These are phyloP conservation scores for Verticillium albo-atrum DNA, from an alignment of 2,329 filamentous ascomycete genomes.

Conservation along the genomic window DNA sequence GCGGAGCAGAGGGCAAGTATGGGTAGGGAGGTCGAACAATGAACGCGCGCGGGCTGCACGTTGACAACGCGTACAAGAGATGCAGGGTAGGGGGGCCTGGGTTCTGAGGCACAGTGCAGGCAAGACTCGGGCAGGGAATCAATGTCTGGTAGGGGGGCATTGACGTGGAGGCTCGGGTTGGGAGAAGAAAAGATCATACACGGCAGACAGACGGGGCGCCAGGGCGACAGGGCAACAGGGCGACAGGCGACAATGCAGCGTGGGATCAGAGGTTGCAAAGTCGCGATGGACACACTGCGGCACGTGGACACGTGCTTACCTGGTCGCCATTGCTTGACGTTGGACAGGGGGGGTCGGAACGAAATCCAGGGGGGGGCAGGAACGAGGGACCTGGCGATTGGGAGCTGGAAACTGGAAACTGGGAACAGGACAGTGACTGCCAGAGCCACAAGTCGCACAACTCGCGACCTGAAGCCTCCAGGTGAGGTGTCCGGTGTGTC, in stretches of 20 bases:
- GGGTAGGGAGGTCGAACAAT: background rate
- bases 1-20: background rate
- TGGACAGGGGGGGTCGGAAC: background rate
- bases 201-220: background rate
- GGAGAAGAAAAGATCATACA: background rate
- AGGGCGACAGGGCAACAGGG: too few relatives aligned
- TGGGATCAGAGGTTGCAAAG: background rate
- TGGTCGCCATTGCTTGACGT: background rate
- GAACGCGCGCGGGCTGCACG: background rate
- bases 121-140: background rate
- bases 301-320: constrained; percentile 3
- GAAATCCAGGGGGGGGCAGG: background rate
- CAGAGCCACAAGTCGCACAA: background rate
- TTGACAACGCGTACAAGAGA: background rate
- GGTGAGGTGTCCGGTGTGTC: too few relatives aligned
- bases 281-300: constrained; percentile 1
- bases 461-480: background rate
- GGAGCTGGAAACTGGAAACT: background rate
- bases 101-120: background rate
- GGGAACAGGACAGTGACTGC: background rate
- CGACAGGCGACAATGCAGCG: background rate
- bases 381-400: background rate
- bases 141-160: background rate
- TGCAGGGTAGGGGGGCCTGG: background rate
- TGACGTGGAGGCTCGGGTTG: background rate